phyloP scores from a whole-genome alignment of 352 stramenopile species.

The Aphanomyces cochlioides region DNA sequence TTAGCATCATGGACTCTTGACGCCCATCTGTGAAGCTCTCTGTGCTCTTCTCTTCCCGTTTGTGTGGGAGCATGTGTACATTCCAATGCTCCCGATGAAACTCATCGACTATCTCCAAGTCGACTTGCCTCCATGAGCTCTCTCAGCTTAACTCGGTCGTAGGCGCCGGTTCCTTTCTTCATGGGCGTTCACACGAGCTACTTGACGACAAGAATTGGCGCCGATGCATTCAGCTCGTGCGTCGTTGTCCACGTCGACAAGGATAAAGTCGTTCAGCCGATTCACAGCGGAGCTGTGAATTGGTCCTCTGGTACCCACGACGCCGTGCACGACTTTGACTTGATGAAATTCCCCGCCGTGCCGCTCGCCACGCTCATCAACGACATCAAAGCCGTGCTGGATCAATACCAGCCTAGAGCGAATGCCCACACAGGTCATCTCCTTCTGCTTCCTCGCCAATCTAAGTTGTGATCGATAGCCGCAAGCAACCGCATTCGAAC shows the following conservation, averaged over 20 bases:
- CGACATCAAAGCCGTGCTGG: conserved; percentile 16
- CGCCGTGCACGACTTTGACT: conserved; percentile 33
- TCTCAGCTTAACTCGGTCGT: neutral
- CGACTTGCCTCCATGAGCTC: conserved; percentile 8
- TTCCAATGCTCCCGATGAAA: conserved; percentile 75
- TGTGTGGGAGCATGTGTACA: conserved; percentile 81
- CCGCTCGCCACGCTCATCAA: neutral
- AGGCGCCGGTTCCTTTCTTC: conserved; percentile 80
- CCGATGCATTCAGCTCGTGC: conserved; percentile 74
- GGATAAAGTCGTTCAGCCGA: conserved; percentile 73
- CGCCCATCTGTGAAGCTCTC: conserved; percentile 72
- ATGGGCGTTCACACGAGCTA: conserved; percentile 83
- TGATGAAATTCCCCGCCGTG: conserved; percentile 12
- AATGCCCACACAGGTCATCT: conserved; percentile 21
- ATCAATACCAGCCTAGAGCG: conserved; percentile 8
- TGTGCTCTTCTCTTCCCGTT: conserved; percentile 80
- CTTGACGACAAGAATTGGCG: conserved; percentile 59
- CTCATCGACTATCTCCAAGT: conserved; percentile 82
- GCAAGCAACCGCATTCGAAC: conserved; percentile 17
- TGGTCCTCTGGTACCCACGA: conserved; percentile 39
- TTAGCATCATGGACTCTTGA: conserved; percentile 66
- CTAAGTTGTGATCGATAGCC: conserved; percentile 3
- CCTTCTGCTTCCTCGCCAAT: neutral
- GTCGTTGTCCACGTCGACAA: conserved; percentile 82
- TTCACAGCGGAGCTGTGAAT: conserved; percentile 48